Base-by-base conservation (phyloP, 805 yeast species). In the Torulaspora delbrueckii region DNA sequence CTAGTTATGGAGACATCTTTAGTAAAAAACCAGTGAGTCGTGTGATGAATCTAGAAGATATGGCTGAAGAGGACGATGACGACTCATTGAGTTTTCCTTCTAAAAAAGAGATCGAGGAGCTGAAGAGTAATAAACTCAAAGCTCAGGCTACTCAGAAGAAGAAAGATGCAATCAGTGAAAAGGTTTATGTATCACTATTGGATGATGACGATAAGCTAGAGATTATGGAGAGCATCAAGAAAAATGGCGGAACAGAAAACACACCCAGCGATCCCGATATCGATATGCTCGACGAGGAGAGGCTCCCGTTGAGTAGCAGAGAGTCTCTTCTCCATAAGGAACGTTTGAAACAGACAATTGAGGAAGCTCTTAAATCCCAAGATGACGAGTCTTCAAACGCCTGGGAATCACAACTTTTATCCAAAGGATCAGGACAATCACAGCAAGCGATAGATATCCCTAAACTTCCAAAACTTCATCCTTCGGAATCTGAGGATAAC, bases 181-280 rank as follows among this genome's bases (percentile, higher is more conserved):
- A 42, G 23, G 56, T 53, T 9, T 63, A 63, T 42, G 57, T 56
- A 2, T 58, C 60, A 30, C 37, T 59, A 7, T 46, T 65, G 22
- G 54, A 52, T 40, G 37, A 50, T 10, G 63, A 62, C n/a, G 67
- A 61, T 38, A 58, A 54, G 46, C 12, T 37, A 7, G 64, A 58
- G 12, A 44, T 62, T 12, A 39, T 51, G 42, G 65, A 53, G n/a
- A 57, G 46, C 8, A 43, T 57, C 8, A 47, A 48, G 14, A 51
- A 47, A 12, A 42, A 48, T 19, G 55, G 52, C 36, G 56, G 56
- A 19, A 46, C 43, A 13, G 50, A 53, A 39, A 55, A 37, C 12
- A 41, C 42, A 5, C 50, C 40, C 8, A 39, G 42, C n/a, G 55
- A 52, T 16, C 39, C 40, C 24, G 52, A 46, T 4, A 28, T 46